Conservation (phyloP, 2,329 filamentous ascomycete species). For the Pseudocercospora fijiensis region DNA sequence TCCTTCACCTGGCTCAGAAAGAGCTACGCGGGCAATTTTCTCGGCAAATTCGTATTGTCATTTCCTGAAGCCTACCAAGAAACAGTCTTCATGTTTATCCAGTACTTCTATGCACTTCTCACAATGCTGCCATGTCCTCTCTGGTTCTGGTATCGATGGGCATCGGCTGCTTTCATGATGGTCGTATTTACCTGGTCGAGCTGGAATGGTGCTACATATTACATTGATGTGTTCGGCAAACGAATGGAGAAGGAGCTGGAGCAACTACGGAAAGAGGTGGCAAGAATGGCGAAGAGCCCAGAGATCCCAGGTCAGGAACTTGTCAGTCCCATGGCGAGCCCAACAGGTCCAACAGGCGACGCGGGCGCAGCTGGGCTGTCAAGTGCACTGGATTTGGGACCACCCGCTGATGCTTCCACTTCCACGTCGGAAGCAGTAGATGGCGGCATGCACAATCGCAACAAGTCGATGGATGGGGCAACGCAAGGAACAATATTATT, state of each 20-base stretch:
- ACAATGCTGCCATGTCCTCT: constrained; percentile 94
- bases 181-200: constrained; percentile 91
- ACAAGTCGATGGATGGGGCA: constrained; percentile 14
- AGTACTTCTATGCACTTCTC: constrained; percentile 83
- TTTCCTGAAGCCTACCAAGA: constrained; percentile 78
- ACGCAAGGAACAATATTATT: constrained; percentile 9
- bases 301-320: constrained; percentile 30
- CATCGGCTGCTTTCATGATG: constrained; percentile 73
- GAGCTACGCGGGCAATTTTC: constrained; percentile 85
- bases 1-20: constrained; percentile 96
- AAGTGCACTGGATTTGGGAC: constrained; percentile 36
- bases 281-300: constrained; percentile 34
- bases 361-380: constrained; percentile 20
- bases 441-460: constrained; percentile 14
- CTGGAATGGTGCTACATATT: constrained; percentile 95
- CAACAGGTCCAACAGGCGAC: constrained; percentile 30
- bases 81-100: constrained; percentile 90
- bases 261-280: constrained; percentile 78
- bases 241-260: constrained; percentile 96
- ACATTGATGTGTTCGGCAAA: constrained; percentile 96
- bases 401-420: constrained; percentile 25
- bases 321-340: constrained; percentile 31
- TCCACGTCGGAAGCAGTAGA: constrained; percentile 3
- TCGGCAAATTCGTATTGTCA: constrained; percentile 79
- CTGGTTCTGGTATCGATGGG: constrained; percentile 88